Evolutionary conservation across 805 yeast genomes (phyloP).

Genomic region (Huiozyma naganishii): DNA sequence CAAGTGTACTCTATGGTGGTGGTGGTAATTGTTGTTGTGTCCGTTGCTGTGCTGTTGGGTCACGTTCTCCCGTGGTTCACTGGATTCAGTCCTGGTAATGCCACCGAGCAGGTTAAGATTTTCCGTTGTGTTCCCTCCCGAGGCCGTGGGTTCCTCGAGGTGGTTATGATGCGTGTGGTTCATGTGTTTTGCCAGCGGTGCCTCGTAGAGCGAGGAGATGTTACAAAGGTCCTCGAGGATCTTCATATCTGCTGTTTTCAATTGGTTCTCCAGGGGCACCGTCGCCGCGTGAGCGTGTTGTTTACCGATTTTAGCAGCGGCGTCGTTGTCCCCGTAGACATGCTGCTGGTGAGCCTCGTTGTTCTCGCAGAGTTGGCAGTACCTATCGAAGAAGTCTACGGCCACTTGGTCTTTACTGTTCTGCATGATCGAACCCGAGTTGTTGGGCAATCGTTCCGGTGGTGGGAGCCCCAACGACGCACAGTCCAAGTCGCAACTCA

Average conservation of each 20-base stretch:
- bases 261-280: neutral
- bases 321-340: neutral
- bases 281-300: neutral
- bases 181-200: slow-evolving; percentile 25
- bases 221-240: slow-evolving; percentile 25
- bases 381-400: slow-evolving; percentile 25
- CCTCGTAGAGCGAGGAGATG: slow-evolving; percentile 26
- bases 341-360: slow-evolving; percentile 3
- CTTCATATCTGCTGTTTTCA: slow-evolving; percentile 16
- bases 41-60: neutral
- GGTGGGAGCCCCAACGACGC: slow-evolving; percentile 4
- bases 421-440: neutral
- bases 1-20: slow-evolving; percentile 30
- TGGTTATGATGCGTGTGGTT: slow-evolving; percentile 14
- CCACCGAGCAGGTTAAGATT: slow-evolving; percentile 8
- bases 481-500: slow-evolving; percentile 23
- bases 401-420: slow-evolving; percentile 2
- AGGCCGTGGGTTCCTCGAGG: neutral
- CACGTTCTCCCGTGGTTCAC: neutral
- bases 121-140: neutral
- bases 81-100: slow-evolving; percentile 2
- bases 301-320: neutral
- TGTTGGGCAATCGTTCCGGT: neutral
- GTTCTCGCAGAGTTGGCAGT: slow-evolving; percentile 25
- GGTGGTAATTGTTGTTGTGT: slow-evolving; percentile 19